A percentile compares a stretch with the other conserved stretches of the same genome.
phyloP scores from a whole-genome alignment of 768 basidiomycete species.

The Favolaschia claudopus region DNA sequence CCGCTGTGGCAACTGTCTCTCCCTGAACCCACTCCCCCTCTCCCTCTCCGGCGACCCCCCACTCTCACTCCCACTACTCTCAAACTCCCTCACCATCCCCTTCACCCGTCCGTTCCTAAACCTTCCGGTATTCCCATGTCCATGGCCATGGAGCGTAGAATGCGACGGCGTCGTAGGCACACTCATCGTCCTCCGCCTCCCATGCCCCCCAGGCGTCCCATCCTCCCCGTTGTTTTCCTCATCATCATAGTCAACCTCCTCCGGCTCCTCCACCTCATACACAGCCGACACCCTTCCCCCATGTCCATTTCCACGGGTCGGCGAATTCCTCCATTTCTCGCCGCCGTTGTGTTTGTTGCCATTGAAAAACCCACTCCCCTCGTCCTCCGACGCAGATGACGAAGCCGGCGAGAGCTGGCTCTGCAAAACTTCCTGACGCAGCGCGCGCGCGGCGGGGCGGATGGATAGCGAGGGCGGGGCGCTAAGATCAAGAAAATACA shows the following conservation, averaged over 20 bases:
- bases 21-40: not conserved
- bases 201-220: conserved; percentile 17
- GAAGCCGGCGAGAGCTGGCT: conserved; percentile 6
- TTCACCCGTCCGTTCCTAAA: conserved; percentile 25
- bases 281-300: not conserved
- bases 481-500: no score
- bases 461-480: conserved; percentile 20
- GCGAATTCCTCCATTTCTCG: no score
- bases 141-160: no score
- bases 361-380: no score
- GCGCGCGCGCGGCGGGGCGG: conserved; percentile 20
- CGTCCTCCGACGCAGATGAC: no score
- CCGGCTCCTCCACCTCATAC: conserved; percentile 8
- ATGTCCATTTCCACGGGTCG: no score
- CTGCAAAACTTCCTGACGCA: conserved; percentile 19
- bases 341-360: not conserved
- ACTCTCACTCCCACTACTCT: conserved; percentile 29
- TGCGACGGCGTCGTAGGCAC: no score
- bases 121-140: not conserved
- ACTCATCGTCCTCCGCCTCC: no score
- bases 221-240: conserved; percentile 4
- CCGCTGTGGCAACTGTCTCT: conserved; percentile 14
- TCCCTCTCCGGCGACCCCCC: conserved; percentile 15
- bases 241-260: not conserved
- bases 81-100: conserved; percentile 27